These are phyloP conservation scores for Dissophora ornata DNA, from an alignment of 192 early-diverging fungal genomes.

Conservation along the genomic window DNA sequence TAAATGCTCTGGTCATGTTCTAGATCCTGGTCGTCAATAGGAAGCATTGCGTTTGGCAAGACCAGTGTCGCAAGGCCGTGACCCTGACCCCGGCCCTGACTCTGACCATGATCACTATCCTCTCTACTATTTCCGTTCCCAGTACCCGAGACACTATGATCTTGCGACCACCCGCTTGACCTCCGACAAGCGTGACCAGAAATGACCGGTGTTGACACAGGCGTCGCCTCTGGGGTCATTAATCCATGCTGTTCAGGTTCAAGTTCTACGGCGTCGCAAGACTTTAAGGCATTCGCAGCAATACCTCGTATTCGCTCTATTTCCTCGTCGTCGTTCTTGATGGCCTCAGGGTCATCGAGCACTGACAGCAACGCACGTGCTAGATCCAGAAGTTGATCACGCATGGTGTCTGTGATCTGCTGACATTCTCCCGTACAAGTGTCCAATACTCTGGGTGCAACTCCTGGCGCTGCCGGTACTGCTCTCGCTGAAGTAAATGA, in stretches of 20 bases:
- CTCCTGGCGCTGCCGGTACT: background rate
- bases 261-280: background rate
- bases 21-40: background rate
- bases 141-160: too few species aligned
- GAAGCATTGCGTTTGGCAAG: constrained; percentile 12
- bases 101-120: too few species aligned
- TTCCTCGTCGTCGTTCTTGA: background rate
- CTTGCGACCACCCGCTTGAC: too few species aligned
- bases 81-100: background rate
- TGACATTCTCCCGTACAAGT: constrained; percentile 9
- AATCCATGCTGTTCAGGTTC: background rate
- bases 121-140: too few species aligned
- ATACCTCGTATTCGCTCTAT: background rate
- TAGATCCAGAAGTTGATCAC: background rate
- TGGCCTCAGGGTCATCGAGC: background rate
- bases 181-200: background rate
- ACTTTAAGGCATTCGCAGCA: background rate
- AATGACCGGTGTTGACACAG: constrained; percentile 17
- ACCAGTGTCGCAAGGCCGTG: background rate
- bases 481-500: too few species aligned
- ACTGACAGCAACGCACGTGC: constrained; percentile 5
- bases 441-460: background rate
- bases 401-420: background rate
- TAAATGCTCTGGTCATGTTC: background rate
- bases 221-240: constrained; percentile 7